Evolutionary conservation across 106 monocot species (phyloP).

Genomic region (Dactylorhiza incarnata): DNA sequence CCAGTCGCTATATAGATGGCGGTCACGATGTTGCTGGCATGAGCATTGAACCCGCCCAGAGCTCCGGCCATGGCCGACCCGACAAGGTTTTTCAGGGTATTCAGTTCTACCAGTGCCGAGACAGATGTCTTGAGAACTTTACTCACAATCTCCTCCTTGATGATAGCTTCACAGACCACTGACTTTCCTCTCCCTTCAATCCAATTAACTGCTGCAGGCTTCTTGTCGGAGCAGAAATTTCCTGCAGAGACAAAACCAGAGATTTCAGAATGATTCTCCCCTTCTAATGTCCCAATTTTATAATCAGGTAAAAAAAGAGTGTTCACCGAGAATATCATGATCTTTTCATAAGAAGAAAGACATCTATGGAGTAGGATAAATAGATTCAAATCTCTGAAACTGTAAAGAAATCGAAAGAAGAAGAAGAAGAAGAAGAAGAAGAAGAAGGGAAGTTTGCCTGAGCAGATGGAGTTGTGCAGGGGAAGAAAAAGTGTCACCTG

Average conservation of each 20-base stretch:
- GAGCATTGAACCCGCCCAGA: slow-evolving; percentile 87
- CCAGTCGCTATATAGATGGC: slow-evolving; percentile 88
- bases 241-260: slow-evolving; percentile 25
- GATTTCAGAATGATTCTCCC: neutral
- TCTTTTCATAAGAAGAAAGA: neutral
- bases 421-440: neutral
- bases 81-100: slow-evolving; percentile 76
- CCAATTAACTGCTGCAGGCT: slow-evolving; percentile 90
- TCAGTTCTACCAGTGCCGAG: slow-evolving; percentile 60
- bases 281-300: too few species aligned
- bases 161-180: slow-evolving; percentile 82
- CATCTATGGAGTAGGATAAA: neutral
- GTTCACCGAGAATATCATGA: neutral
- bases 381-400: neutral
- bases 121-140: slow-evolving; percentile 75
- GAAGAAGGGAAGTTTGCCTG: too few species aligned
- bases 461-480: neutral
- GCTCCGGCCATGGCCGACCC: slow-evolving; percentile 94
- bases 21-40: slow-evolving; percentile 83
- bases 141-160: slow-evolving; percentile 61
- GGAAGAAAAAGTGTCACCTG: slow-evolving; percentile 31
- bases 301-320: neutral
- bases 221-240: slow-evolving; percentile 92
- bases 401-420: neutral
- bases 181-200: slow-evolving; percentile 92